A percentile compares a stretch with the other conserved stretches of the same genome.
These are phyloP conservation scores for Parathielavia appendiculata DNA, from an alignment of 495 filamentous ascomycete genomes.

Conservation along the genomic window DNA sequence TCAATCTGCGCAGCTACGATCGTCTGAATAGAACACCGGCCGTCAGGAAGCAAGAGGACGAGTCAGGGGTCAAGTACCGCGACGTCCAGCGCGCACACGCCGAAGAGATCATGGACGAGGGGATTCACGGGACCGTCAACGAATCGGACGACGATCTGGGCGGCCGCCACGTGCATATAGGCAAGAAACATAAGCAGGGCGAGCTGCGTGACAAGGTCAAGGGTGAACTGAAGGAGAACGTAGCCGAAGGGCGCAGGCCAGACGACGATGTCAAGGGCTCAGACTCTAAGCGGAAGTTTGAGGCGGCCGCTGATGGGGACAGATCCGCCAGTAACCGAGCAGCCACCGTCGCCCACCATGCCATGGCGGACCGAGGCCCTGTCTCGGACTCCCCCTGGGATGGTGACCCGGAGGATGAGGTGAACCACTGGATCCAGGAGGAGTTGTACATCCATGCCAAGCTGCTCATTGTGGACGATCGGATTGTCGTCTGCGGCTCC, in stretches of 20 bases:
- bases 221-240: constrained; percentile 34
- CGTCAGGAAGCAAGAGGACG: constrained; percentile 64
- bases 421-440: constrained; percentile 85
- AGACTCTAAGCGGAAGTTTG: constrained; percentile 60
- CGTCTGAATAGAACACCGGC: constrained; percentile 74
- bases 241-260: constrained; percentile 53
- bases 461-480: constrained; percentile 79
- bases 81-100: constrained; percentile 82
- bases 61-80: constrained; percentile 74
- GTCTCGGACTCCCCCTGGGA: constrained; percentile 70
- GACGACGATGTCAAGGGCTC: constrained; percentile 44
- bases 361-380: constrained; percentile 65
- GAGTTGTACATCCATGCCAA: constrained; percentile 93
- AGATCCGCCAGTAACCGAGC: constrained; percentile 42
- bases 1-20: constrained; percentile 87
- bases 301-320: constrained; percentile 47
- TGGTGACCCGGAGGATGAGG: constrained; percentile 61
- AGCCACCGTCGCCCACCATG: constrained; percentile 72
- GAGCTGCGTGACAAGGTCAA: constrained; percentile 34
- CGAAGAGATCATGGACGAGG: constrained; percentile 75
- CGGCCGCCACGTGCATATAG: constrained; percentile 39
- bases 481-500: constrained; percentile 74
- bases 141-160: constrained; percentile 38
- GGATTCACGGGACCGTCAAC: constrained; percentile 57
- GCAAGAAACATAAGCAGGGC: constrained; percentile 40